Evolutionary conservation across 805 yeast genomes (phyloP).

Genomic region (Starmera quercuum): DNA sequence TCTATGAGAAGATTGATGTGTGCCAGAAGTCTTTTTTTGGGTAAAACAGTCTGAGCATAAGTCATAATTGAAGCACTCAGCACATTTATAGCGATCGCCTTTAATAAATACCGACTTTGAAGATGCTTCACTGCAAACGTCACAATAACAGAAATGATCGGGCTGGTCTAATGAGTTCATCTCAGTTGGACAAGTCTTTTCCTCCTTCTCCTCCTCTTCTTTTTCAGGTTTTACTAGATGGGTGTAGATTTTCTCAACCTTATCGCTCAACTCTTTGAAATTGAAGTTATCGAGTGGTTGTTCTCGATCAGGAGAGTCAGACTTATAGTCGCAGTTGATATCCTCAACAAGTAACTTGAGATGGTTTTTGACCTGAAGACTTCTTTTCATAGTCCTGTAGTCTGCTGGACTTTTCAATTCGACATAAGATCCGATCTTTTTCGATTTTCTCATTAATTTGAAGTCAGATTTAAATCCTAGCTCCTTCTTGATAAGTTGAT

Average conservation of each 20-base stretch:
- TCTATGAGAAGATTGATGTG: not conserved
- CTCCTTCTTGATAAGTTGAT: not conserved
- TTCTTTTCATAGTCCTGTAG: slow-evolving; percentile 34
- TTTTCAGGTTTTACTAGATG: not conserved
- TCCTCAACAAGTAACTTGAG: slow-evolving; percentile 25
- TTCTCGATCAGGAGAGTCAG: not conserved
- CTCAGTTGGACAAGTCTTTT: not conserved
- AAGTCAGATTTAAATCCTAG: not conserved
- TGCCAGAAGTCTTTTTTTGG: not conserved
- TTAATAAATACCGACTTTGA: not conserved
- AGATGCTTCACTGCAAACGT: slow-evolving; percentile 1
- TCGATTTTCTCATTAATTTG: slow-evolving; percentile 34
- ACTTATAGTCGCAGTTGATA: not conserved
- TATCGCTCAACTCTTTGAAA: not conserved
- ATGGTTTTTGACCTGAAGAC: slow-evolving; percentile 39
- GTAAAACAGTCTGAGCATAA: slow-evolving; percentile 31
- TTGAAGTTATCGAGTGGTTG: not conserved
- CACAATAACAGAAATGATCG: no score
- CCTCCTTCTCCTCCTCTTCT: not conserved
- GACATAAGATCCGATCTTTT: slow-evolving; percentile 34
- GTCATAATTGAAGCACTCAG: slow-evolving; percentile 39
- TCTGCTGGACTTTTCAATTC: slow-evolving; percentile 30
- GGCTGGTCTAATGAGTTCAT: no score
- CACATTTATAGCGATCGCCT: slow-evolving; percentile 38
- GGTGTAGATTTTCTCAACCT: not conserved